These are phyloP conservation scores for Cryptococcus amylolentus DNA, from an alignment of 1,284 basidiomycete species.

Conservation along the genomic window DNA sequence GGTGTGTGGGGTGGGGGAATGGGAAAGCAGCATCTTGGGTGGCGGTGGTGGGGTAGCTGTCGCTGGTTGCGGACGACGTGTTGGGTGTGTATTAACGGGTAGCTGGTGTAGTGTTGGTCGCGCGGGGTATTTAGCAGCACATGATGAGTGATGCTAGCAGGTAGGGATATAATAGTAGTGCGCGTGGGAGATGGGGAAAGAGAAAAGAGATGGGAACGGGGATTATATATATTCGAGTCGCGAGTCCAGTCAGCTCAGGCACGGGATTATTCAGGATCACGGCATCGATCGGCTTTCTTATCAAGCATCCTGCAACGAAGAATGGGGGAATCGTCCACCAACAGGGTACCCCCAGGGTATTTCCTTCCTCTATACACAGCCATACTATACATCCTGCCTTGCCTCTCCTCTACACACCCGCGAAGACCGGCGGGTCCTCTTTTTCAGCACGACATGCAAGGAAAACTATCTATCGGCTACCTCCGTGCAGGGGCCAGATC, in stretches of 20 bases:
- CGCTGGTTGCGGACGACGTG: constrained; percentile 13
- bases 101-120: not conserved
- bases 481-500: too few species aligned
- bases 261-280: not conserved
- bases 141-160: constrained; percentile 5
- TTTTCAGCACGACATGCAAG: too few species aligned
- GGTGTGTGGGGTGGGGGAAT: not conserved
- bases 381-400: too few species aligned
- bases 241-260: not conserved
- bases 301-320: too few species aligned
- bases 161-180: not conserved
- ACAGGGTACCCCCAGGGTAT: too few species aligned
- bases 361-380: too few species aligned
- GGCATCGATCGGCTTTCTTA: not conserved
- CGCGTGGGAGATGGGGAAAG: constrained; percentile 3
- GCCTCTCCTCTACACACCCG: too few species aligned
- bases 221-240: constrained; percentile 6
- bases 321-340: too few species aligned
- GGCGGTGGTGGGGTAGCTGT: not conserved
- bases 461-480: too few species aligned
- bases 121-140: constrained; percentile 10
- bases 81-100: constrained; percentile 5
- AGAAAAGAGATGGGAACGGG: constrained; percentile 1
- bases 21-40: constrained; percentile 9
- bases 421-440: too few species aligned